Conservation (phyloP, 2,329 filamentous ascomycete genomes). For the Biscogniauxia mediterranea region DNA sequence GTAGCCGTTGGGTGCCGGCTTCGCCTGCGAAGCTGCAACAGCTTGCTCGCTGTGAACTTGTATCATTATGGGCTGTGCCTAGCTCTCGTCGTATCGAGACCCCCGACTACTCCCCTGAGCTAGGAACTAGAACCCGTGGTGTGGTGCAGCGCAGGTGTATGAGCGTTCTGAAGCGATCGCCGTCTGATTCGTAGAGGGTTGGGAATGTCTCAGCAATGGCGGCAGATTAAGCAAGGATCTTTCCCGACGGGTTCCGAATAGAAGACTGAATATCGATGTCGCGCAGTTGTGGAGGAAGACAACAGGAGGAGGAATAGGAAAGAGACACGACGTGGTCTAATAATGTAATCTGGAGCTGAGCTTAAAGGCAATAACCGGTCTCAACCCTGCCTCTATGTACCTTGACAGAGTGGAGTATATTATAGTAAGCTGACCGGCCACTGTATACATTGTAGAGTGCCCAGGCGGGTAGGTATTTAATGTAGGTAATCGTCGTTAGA, state of each 20-base stretch:
- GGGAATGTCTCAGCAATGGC: not conserved
- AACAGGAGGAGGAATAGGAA: not conserved
- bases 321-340: not conserved
- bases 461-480: no score
- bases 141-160: not conserved
- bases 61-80: conserved; percentile 13
- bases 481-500: no score
- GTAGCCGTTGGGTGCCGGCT: conserved; percentile 11
- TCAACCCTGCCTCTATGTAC: not conserved
- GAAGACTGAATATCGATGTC: not conserved
- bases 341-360: not conserved
- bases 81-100: not conserved
- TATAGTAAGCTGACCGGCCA: not conserved
- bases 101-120: not conserved
- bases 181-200: not conserved
- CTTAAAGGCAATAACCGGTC: not conserved
- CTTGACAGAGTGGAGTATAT: not conserved
- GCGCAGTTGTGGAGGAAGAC: not conserved
- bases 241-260: not conserved
- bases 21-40: conserved; percentile 3
- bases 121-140: not conserved
- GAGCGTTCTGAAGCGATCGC: no score
- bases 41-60: conserved; percentile 9
- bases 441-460: no score
- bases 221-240: not conserved